phyloP scores from a whole-genome alignment of 2,329 filamentous ascomycete species.

The Metarhizium guizhouense region DNA sequence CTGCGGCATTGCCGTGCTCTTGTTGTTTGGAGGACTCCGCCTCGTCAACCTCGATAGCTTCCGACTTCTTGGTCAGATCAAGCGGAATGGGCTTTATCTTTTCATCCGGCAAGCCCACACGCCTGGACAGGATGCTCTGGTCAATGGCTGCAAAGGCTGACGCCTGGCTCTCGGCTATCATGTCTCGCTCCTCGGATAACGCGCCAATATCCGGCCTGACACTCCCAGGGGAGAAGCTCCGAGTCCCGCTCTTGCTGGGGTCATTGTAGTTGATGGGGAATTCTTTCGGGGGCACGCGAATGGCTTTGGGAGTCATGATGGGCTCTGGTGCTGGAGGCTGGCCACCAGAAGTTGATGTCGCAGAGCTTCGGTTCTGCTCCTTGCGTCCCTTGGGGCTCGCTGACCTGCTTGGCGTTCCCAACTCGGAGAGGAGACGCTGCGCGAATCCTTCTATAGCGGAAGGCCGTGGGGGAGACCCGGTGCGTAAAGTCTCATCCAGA shows the following conservation, averaged over 20 bases:
- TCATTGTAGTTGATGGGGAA: constrained; percentile 29
- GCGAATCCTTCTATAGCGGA: constrained; percentile 52
- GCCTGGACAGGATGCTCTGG: constrained; percentile 49
- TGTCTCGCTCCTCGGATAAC: constrained; percentile 22
- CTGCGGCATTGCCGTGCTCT: not conserved
- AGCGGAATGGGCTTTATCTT: constrained; percentile 39
- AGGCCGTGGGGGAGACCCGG: constrained; percentile 42
- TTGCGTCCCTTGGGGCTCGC: constrained; percentile 41
- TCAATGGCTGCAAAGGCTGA: constrained; percentile 56
- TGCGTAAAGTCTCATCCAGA: constrained; percentile 34
- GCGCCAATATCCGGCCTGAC: constrained; percentile 13
- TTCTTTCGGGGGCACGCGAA: constrained; percentile 33
- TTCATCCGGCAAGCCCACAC: constrained; percentile 38
- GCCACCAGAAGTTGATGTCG: constrained; percentile 21
- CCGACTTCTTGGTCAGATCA: constrained; percentile 19
- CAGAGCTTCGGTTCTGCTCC: constrained; percentile 27
- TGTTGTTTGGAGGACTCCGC: constrained; percentile 11
- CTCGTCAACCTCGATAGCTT: constrained; percentile 15
- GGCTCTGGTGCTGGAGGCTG: constrained; percentile 9
- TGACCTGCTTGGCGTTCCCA: constrained; percentile 44
- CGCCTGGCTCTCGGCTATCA: constrained; percentile 37
- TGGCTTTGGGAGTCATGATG: constrained; percentile 18
- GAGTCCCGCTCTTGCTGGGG: constrained; percentile 20
- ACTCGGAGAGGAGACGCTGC: constrained; percentile 52
- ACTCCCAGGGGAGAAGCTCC: constrained; percentile 34